Evolutionary conservation across 2,329 filamentous ascomycete genomes (phyloP).

Genomic region (Aspergillus pseudoviridinutans): DNA sequence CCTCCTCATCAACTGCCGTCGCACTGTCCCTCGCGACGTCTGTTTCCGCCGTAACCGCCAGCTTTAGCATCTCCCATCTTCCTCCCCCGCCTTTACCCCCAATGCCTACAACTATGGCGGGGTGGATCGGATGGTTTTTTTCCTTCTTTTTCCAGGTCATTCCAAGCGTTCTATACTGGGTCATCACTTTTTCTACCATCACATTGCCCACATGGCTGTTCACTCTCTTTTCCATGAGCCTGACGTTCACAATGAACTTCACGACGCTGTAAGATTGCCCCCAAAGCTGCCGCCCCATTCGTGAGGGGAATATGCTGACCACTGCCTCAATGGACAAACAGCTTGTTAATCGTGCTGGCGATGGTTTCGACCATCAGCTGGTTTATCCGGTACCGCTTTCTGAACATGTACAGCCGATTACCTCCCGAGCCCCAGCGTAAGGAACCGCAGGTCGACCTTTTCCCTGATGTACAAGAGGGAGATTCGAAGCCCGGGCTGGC

Average conservation of each 20-base stretch:
- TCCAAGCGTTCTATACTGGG: conserved; percentile 66
- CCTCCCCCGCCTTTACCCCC: conserved; percentile 28
- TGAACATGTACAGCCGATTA: conserved; percentile 94
- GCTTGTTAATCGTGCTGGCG: conserved; percentile 70
- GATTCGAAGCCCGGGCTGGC: conserved; percentile 85
- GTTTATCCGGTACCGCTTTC: conserved; percentile 89
- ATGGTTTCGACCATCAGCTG: conserved; percentile 84
- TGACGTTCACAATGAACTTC: conserved; percentile 98
- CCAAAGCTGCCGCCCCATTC: neutral
- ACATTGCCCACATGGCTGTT: conserved; percentile 87
- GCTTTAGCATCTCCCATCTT: conserved; percentile 12
- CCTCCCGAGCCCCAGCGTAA: conserved; percentile 94
- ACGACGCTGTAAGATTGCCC: conserved; percentile 70
- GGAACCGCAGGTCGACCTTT: conserved; percentile 91
- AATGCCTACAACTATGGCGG: conserved; percentile 36
- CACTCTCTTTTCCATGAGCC: conserved; percentile 80
- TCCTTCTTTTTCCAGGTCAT: conserved; percentile 50
- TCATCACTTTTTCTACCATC: conserved; percentile 80
- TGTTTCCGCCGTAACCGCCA: conserved; percentile 19
- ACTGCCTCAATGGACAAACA: conserved; percentile 27
- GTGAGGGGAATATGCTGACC: conserved; percentile 7
- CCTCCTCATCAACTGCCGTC: conserved; percentile 15
- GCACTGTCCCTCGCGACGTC: conserved; percentile 6
- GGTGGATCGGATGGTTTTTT: conserved; percentile 47
- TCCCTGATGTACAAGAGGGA: conserved; percentile 86